Conservation (phyloP, 305 asterid genomes). For the Solanum hybrid region DNA sequence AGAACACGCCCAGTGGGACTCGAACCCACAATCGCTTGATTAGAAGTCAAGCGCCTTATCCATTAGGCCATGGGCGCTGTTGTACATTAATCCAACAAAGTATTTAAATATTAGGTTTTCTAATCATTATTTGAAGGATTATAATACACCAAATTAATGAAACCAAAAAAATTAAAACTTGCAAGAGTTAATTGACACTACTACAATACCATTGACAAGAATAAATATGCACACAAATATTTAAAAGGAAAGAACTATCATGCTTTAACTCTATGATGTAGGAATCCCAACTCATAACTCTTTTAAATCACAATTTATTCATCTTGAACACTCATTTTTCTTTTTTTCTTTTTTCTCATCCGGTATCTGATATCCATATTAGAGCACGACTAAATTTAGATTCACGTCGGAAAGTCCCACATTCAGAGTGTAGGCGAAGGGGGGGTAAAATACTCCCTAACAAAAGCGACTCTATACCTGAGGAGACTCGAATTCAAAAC, state of each 20-base stretch:
- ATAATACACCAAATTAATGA: no score
- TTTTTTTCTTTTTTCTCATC: no score
- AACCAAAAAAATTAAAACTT: neutral
- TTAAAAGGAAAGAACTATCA: neutral
- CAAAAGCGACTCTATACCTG: accelerated
- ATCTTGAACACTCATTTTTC: neutral
- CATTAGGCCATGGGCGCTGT: conserved; percentile 95
- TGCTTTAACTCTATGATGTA: neutral
- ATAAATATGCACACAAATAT: neutral
- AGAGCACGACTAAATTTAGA: accelerated
- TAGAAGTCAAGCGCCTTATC: conserved; percentile 98
- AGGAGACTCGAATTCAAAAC: no score
- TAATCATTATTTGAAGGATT: neutral
- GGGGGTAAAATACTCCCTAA: accelerated
- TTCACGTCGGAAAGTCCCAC: accelerated
- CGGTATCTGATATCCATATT: no score
- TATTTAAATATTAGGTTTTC: accelerated
- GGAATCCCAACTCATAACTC: neutral
- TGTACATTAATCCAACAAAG: accelerated
- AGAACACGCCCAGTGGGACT: conserved; percentile 91
- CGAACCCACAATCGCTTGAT: conserved; percentile 99
- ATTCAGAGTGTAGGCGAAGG: no score
- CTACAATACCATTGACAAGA: neutral
- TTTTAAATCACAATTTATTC: neutral
- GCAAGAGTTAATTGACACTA: neutral